These are phyloP conservation scores for Curvularia hawaiiensis DNA, from an alignment of 2,329 filamentous ascomycete species.

Conservation along the genomic window DNA sequence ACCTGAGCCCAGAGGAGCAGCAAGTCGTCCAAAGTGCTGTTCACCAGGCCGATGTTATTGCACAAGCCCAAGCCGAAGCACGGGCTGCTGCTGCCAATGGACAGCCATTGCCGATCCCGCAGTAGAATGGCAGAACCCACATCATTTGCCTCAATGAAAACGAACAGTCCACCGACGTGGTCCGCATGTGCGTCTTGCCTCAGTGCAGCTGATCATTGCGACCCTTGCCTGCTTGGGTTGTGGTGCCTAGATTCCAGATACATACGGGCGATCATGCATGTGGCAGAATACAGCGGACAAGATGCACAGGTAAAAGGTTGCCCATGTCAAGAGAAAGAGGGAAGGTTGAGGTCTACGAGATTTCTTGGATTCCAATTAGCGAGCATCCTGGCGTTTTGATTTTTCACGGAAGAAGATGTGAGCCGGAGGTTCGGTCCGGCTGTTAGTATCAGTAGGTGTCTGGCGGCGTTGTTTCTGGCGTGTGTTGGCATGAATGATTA, in stretches of 20 bases:
- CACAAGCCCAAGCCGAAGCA: slow-evolving; percentile 33
- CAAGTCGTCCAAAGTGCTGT: slow-evolving; percentile 79
- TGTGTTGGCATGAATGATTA: slow-evolving; percentile 15
- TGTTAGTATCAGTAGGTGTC: slow-evolving; percentile 13
- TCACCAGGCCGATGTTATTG: slow-evolving; percentile 67
- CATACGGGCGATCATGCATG: background rate
- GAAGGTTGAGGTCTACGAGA: slow-evolving; percentile 8
- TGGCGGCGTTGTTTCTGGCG: slow-evolving; percentile 24
- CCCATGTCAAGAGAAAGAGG: slow-evolving; percentile 2
- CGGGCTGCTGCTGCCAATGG: slow-evolving; percentile 31
- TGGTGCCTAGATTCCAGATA: background rate
- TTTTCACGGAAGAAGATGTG: slow-evolving; percentile 20
- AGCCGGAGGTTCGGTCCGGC: slow-evolving; percentile 23
- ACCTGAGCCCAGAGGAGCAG: slow-evolving; percentile 81
- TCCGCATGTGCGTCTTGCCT: background rate
- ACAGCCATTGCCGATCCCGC: slow-evolving; percentile 25
- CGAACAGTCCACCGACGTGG: background rate
- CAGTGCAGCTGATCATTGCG: background rate
- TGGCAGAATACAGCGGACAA: background rate
- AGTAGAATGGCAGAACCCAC: slow-evolving; percentile 18
- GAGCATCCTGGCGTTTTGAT: slow-evolving; percentile 41
- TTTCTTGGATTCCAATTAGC: slow-evolving; percentile 40
- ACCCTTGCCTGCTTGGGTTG: background rate
- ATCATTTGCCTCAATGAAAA: background rate
- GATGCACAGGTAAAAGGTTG: background rate